Evolutionary conservation across 2,329 filamentous ascomycete genomes (phyloP), one percentile per base, ranked within the genome.

Genomic region (Incumbomyces lentus): DNA sequence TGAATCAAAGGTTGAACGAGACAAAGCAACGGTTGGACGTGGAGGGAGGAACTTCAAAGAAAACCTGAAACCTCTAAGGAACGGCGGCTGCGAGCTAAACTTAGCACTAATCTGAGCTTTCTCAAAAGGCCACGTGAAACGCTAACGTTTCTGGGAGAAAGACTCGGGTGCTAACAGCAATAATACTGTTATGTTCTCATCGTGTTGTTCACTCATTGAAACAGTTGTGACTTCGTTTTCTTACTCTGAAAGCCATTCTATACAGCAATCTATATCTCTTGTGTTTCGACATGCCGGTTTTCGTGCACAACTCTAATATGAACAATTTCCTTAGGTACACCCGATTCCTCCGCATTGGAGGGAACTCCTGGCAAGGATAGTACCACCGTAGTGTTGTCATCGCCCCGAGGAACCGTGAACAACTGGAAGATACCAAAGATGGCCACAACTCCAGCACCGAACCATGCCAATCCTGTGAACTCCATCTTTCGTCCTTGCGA

Each of bases 391-490:
- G 55, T 62, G 13, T 66, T 61, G 47, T 68, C 64, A 44, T 68
- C 71, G 51, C 71, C 71, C 31, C 68, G 67, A 17, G 68, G 67
- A 49, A 81, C 70, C 48, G 73, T 75, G 50, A 73, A 75, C 2
- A 78, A 62, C 56, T 82, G 78, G 8, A 73, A 53, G 5, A 70
- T 72, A 26, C 78, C 78, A 29, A 74, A 45, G 5, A 78, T 55
- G 0, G 78, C 78, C 10, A 81, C 69, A 2, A 74, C 48, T 2
- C 71, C 69, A 47, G 74, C 79, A 14, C 65, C 72, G 76, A 76
- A 81, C 76, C 77, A 81, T 2, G 78, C 74, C 36, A 82, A 60
- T n/a, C 75, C 75, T 2, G 76, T 80, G 49, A 76, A 78, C 8
- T 71, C 67, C 19, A 77, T 65, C 18, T 72, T 64, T 29, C 71